A percentile compares a stretch with the other conserved stretches of the same genome.
Evolutionary conservation across 148 eudicot genomes (phyloP).

Genomic region (Rhododendron vialii): DNA sequence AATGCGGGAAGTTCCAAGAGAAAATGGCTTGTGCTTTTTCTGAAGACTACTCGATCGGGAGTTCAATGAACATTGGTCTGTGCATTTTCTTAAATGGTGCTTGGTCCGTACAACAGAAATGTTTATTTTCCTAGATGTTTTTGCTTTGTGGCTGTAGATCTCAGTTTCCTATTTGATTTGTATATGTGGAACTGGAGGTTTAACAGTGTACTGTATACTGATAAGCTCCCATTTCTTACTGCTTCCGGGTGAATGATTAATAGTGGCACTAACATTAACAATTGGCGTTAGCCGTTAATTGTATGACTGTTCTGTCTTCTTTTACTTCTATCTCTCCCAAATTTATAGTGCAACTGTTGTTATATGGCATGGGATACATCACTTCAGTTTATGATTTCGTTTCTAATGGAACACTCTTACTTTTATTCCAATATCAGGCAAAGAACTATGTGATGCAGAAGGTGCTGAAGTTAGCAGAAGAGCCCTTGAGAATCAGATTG

Average conservation of each 20-base stretch:
- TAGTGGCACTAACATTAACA: neutral
- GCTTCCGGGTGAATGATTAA: neutral
- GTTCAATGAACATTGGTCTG: constrained; percentile 40
- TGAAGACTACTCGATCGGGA: constrained; percentile 20
- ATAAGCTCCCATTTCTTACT: neutral
- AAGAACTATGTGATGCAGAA: constrained; percentile 10
- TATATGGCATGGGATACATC: neutral
- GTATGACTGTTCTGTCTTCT: neutral
- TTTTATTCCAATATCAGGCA: constrained; percentile 20
- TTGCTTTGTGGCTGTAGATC: neutral
- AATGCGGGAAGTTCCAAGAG: constrained; percentile 61
- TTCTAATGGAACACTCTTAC: too few relatives aligned
- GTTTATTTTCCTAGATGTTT: neutral
- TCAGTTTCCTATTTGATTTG: neutral
- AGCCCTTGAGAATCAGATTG: constrained; percentile 37
- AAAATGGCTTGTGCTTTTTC: constrained; percentile 12
- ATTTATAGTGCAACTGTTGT: neutral
- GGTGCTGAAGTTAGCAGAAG: constrained; percentile 31
- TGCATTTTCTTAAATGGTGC: neutral
- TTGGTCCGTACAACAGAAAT: neutral
- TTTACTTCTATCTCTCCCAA: neutral
- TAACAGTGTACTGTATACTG: neutral
- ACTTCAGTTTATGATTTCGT: neutral
- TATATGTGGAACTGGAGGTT: neutral
- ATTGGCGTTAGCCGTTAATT: neutral